Percentiles rank a stretch among this genome's conserved stretches.
These are phyloP conservation scores for Dactylellina sp. DNA, from an alignment of 2,329 filamentous ascomycete genomes.

Conservation along the genomic window DNA sequence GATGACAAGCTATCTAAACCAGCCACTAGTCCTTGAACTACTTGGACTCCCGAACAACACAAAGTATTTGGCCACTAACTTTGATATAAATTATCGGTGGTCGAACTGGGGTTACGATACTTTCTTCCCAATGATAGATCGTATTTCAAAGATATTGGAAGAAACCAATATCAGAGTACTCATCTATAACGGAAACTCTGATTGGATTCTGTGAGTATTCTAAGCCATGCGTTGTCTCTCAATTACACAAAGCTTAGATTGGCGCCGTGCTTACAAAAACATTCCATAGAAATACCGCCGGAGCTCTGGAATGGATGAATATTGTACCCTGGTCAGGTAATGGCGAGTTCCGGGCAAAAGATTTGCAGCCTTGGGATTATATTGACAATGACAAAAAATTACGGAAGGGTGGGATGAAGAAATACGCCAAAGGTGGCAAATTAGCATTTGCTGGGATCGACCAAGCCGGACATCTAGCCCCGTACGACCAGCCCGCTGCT, in stretches of 20 bases:
- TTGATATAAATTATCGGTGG: constrained; percentile 33
- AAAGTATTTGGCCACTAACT: constrained; percentile 25
- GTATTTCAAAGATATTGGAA: constrained; percentile 25
- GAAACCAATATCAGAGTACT: constrained; percentile 30
- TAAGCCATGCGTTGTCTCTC: background rate
- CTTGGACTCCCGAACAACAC: constrained; percentile 37
- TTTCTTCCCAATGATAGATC: constrained; percentile 12
- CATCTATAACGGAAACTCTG: constrained; percentile 43
- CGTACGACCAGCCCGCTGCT: constrained; percentile 34
- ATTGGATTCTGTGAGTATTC: constrained; percentile 38
- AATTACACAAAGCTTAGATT: no score
- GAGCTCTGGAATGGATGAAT: constrained; percentile 42
- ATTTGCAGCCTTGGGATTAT: constrained; percentile 37
- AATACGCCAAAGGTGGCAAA: constrained; percentile 24
- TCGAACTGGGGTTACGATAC: constrained; percentile 31
- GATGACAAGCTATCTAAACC: constrained; percentile 42
- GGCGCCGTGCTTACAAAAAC: background rate
- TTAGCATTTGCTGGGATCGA: constrained; percentile 42
- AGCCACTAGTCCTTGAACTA: constrained; percentile 18
- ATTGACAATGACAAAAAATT: constrained; percentile 26
- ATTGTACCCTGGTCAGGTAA: constrained; percentile 39
- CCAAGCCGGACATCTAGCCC: constrained; percentile 39
- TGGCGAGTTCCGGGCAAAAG: constrained; percentile 40
- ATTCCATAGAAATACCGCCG: constrained; percentile 7
- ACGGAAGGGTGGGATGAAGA: constrained; percentile 30